phyloP scores from a whole-genome alignment of 2,329 filamentous ascomycete genomes.

The Acarospora socialis region DNA sequence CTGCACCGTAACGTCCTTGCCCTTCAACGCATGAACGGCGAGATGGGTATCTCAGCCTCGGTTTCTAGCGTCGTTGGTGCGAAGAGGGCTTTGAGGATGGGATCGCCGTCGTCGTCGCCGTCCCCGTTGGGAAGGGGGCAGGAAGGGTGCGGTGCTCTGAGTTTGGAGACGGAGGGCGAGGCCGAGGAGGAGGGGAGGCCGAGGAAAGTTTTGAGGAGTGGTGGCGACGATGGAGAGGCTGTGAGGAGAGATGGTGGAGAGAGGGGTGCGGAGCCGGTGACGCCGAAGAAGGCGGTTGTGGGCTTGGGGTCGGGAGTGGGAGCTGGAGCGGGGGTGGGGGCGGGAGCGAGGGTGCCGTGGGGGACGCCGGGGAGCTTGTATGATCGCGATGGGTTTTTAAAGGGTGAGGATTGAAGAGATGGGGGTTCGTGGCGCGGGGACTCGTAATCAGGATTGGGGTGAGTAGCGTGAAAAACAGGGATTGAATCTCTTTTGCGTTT shows the following conservation, averaged over 20 bases:
- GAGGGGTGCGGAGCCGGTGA: not conserved
- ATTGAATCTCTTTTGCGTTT: too few species aligned
- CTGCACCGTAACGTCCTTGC: conserved; percentile 5
- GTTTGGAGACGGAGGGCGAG: not conserved
- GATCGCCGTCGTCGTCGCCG: too few species aligned
- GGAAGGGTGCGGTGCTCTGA: not conserved
- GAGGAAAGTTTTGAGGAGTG: not conserved
- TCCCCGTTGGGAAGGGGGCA: not conserved
- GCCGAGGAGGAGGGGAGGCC: conserved; percentile 1
- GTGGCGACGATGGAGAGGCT: not conserved
- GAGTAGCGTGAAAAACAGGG: too few species aligned
- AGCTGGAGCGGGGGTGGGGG: conserved; percentile 8
- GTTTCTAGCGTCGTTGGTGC: not conserved
- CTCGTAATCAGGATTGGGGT: too few species aligned
- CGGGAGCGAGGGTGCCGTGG: conserved; percentile 19
- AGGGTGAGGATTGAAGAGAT: too few species aligned
- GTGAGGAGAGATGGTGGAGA: not conserved
- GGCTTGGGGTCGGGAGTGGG: not conserved
- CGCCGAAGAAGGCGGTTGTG: too few species aligned
- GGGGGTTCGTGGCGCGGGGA: too few species aligned
- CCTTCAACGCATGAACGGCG: conserved; percentile 10
- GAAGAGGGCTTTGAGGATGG: not conserved
- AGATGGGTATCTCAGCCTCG: conserved; percentile 10
- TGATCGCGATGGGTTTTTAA: conserved; percentile 27
- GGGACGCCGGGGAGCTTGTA: conserved; percentile 34